Evolutionary conservation across 345 rosid species (phyloP).

Genomic region (Eucalyptus rudis): DNA sequence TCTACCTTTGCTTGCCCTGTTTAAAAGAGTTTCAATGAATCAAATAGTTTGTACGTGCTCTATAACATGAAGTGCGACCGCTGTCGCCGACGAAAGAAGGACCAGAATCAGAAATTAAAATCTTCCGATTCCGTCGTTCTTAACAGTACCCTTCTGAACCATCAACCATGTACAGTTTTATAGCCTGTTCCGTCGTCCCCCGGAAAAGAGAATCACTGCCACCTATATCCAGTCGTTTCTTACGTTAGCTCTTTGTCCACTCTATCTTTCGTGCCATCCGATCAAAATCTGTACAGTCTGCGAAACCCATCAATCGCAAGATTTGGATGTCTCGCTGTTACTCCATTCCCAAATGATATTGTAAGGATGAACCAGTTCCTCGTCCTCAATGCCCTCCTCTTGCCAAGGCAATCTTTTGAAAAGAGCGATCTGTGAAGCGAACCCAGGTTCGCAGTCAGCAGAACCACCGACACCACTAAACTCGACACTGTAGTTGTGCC

Average conservation of each 20-base stretch:
- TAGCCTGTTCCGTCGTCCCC: neutral
- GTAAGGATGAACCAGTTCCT: conserved; percentile 11
- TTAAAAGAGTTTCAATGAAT: neutral
- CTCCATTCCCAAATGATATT: conserved; percentile 79
- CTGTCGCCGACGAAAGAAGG: neutral
- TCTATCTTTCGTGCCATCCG: neutral
- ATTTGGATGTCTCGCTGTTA: neutral
- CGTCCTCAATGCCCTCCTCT: neutral
- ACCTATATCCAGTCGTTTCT: neutral
- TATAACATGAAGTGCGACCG: neutral
- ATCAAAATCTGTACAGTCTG: neutral
- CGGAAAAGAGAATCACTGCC: neutral
- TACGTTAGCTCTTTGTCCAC: neutral
- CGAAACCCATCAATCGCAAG: neutral
- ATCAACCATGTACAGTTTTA: neutral
- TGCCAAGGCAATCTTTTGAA: conserved; percentile 17
- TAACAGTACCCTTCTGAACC: neutral
- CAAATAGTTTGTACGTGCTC: neutral
- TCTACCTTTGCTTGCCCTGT: neutral
- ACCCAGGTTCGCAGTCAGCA: conserved; percentile 62
- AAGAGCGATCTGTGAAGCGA: conserved; percentile 86
- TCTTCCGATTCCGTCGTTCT: neutral
- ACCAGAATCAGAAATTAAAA: neutral
- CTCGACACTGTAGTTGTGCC: conserved; percentile 56
- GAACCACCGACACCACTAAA: conserved; percentile 91